phyloP scores from a whole-genome alignment of 208 protist genomes.

The Kentomonas sorsogonicus region DNA sequence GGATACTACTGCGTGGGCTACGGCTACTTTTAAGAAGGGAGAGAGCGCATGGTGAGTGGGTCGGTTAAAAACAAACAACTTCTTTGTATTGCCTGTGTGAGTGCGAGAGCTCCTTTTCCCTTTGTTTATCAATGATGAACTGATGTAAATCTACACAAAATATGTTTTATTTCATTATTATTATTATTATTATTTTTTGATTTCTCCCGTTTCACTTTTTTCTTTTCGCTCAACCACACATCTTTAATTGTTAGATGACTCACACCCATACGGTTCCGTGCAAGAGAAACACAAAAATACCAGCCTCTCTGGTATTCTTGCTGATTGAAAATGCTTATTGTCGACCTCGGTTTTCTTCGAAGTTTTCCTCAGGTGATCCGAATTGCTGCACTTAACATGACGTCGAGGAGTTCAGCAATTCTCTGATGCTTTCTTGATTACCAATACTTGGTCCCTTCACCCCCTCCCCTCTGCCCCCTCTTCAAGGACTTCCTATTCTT shows the following conservation, averaged over 20 bases:
- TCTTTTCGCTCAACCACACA: constrained; percentile 4
- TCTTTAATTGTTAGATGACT: background rate
- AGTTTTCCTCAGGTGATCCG: no score
- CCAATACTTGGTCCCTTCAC: no score
- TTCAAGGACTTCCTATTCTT: no score
- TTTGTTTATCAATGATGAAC: background rate
- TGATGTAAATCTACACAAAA: background rate
- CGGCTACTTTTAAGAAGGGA: constrained; percentile 24
- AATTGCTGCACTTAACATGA: no score
- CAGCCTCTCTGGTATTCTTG: no score
- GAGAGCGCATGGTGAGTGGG: constrained; percentile 2
- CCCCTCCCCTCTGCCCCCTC: no score
- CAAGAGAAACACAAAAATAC: background rate
- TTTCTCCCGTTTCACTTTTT: constrained; percentile 9
- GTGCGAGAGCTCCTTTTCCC: background rate
- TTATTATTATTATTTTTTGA: constrained; percentile 3
- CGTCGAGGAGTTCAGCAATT: no score
- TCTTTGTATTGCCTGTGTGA: background rate
- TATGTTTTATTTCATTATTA: background rate
- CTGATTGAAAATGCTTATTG: no score
- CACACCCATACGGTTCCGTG: constrained; percentile 12
- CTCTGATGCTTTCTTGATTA: no score
- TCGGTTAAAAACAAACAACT: background rate
- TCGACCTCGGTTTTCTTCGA: no score
- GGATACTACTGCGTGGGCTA: constrained; percentile 81